Evolutionary conservation across 306 rosid genomes (phyloP), one percentile per base, ranked within the genome.

Genomic region (Coriaria nepalensis): DNA sequence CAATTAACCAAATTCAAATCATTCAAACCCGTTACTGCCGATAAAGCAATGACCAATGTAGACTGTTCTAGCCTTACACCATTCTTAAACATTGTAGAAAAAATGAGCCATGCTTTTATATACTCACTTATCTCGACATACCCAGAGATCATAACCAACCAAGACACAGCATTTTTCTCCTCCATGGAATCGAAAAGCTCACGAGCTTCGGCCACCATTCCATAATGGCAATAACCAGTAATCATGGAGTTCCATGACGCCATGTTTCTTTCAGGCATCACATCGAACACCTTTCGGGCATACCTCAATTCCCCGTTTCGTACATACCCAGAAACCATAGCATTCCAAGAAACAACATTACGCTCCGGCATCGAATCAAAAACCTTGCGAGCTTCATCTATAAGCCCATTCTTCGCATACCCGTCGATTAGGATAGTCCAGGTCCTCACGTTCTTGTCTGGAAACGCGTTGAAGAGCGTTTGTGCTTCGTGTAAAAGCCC

Each of bases 71-170:
- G 60, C 56, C 49, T 62, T 61, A 35, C 52, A 9, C 61, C 68
- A 14, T 46, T 47, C 55, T 61, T 47, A 44, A 46, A 13, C 57
- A 62, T 62, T 54, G 37, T 47, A 12, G 37, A 47, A 47, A 69
- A 58, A 4, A 63, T 36, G 49, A 8, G 4, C 65, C 50, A 69
- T 5, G 62, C 74, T 40, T 36, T 46, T 8, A 39, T 32, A 38
- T 32, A 49, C 45, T 43, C 61, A 32, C 47, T 13, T 29, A 47
- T 42, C 61, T 53, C 54, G 10, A 47, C 55, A 47, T 57, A 58
- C 36, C 65, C 62, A 9, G 66, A 69, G 15, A 69, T 47, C 70
- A 69, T 58, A 38, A 58, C 55, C 67, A 59, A 36, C 75, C 75
- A 59, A 36, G 66, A 58, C 20, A 50, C 60, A 55, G 12, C 48